Evolutionary conservation across 2,329 filamentous ascomycete genomes (phyloP), one percentile per base, ranked within the genome.

Genomic region (Chaetomiaceae sp.): DNA sequence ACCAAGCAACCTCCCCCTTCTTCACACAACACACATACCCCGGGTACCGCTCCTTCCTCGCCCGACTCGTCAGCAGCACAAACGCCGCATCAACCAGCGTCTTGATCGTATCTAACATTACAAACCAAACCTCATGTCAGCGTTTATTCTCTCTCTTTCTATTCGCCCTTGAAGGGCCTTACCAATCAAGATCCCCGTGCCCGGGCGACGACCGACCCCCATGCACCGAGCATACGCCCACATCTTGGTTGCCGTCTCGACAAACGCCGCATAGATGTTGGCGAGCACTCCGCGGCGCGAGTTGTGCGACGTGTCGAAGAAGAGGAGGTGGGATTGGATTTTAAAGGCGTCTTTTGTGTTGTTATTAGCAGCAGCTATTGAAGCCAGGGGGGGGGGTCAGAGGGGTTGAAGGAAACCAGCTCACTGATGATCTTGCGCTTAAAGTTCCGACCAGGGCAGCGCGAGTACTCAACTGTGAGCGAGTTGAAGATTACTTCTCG

Each of bases 241-340:
- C 73, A 81, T 80, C 71, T 92, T 95, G 71, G 82, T 83, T 8
- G 89, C 90, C 6, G 87, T 84, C 67, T 95, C 89, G 16, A 75
- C 64, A 62, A 96, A 92, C 29, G 83, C 84, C n/a, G 78, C 77
- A 63, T 85, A 81, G 3, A 96, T 73, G 61, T 94, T 95, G n/a
- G 72, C 69, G 4, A 92, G 74, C 11, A 94, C 86, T 0, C 84
- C 88, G 4, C 67, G 61, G 7, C 79, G 66, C 3, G 83, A 80
- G 71, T 97, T 97, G 73, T 92, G 85, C 3, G 76, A 71, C 4
- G 87, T 88, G 67, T 95, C 90, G 62, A 89, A 85, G 67, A 90
- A 87, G 84, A 95, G 91, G 45, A 82, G 75, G 62, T 94, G 87
- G 47, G 90, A 85, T 66, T 95, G 89, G 48, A 94, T 83, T 67